These are phyloP conservation scores for Phialophora verrucosa DNA, from an alignment of 2,329 filamentous ascomycete species.

Conservation along the genomic window DNA sequence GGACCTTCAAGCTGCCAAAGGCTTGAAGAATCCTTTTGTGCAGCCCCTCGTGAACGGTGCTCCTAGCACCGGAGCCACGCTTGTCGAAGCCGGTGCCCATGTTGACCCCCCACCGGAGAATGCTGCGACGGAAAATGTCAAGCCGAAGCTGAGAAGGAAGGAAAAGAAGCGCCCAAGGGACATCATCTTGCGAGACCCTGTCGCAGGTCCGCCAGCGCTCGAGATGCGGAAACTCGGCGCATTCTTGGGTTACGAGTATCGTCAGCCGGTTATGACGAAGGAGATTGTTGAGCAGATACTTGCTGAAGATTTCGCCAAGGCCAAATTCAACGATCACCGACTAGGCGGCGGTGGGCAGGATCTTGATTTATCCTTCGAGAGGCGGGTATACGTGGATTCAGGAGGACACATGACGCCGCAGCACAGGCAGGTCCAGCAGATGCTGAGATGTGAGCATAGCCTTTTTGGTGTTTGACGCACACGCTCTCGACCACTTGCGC, in stretches of 20 bases:
- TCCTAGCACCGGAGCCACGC: conserved; percentile 14
- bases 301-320: conserved; percentile 23
- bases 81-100: conserved; percentile 18
- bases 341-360: conserved; percentile 14
- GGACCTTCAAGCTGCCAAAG: conserved; percentile 1
- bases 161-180: conserved; percentile 84
- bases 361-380: conserved; percentile 26
- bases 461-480: neutral
- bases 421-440: conserved; percentile 5
- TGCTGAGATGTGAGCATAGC: conserved; percentile 9
- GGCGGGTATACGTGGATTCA: conserved; percentile 14
- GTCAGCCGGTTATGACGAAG: conserved; percentile 41
- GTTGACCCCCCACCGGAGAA: conserved; percentile 20
- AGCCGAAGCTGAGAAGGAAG: conserved; percentile 47
- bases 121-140: conserved; percentile 44
- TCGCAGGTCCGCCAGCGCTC: conserved; percentile 70
- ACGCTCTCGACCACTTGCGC: neutral
- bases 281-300: conserved; percentile 30
- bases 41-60: conserved; percentile 1
- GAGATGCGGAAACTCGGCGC: conserved; percentile 80
- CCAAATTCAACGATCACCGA: conserved; percentile 15
- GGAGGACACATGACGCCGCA: conserved; percentile 18
- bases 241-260: conserved; percentile 90
- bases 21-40: conserved; percentile 27
- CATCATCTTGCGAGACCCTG: conserved; percentile 76